Conservation (phyloP, 106 monocot genomes). For the Acorus gramineus region DNA sequence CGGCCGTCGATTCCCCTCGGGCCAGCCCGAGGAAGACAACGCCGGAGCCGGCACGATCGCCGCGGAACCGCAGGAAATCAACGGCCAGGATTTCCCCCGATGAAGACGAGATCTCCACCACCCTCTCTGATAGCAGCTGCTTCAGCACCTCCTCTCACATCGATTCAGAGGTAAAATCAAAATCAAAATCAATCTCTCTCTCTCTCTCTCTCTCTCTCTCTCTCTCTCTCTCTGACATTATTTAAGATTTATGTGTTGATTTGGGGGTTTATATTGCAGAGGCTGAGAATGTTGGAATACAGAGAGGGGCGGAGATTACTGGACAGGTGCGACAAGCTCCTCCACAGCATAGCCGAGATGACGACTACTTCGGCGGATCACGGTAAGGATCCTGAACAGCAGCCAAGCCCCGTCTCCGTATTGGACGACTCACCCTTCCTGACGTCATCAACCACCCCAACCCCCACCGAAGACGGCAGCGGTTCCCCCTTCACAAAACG, state of each 20-base stretch:
- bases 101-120: constrained; percentile 34
- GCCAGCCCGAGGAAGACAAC: constrained; percentile 8
- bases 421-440: constrained; percentile 50
- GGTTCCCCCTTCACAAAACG: constrained; percentile 30
- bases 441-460: too few relatives aligned
- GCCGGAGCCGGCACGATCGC: constrained; percentile 15
- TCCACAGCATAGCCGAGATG: constrained; percentile 71
- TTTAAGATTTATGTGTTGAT: too few relatives aligned
- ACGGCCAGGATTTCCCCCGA: constrained; percentile 1
- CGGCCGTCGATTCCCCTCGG: constrained; percentile 24
- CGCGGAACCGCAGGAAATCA: constrained; percentile 16
- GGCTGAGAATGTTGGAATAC: constrained; percentile 24
- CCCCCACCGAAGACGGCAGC: constrained; percentile 28
- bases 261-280: constrained; percentile 16
- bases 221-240: too few relatives aligned
- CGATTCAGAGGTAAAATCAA: constrained; percentile 48
- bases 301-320: constrained; percentile 42
- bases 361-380: constrained; percentile 28
- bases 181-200: too few relatives aligned
- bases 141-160: constrained; percentile 27
- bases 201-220: too few relatives aligned
- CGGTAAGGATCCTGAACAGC: constrained; percentile 35
- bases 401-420: constrained; percentile 93
- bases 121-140: constrained; percentile 29
- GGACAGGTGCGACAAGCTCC: constrained; percentile 81